Percentiles rank a stretch among this genome's conserved stretches.
These are phyloP conservation scores for Malbranchea cinnamomea DNA, from an alignment of 2,329 filamentous ascomycete genomes.

Conservation along the genomic window DNA sequence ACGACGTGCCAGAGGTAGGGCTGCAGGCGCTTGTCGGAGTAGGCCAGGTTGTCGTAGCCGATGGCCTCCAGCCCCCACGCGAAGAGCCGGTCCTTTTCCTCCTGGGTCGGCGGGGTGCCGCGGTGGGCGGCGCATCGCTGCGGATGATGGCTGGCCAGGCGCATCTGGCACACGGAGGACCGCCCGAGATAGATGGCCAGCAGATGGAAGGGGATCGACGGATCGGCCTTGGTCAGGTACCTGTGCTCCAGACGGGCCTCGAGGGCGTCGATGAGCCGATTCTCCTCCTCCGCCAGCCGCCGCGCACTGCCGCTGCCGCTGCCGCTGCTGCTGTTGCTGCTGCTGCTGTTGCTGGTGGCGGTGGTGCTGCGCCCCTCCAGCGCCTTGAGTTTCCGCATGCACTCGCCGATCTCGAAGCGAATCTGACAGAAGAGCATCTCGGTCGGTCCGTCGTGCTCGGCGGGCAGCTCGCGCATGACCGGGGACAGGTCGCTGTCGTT, in stretches of 20 bases:
- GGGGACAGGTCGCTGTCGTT: slow-evolving; percentile 27
- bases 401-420: slow-evolving; percentile 28
- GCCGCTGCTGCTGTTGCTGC: slow-evolving; percentile 1
- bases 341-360: background rate
- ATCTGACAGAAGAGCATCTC: slow-evolving; percentile 31
- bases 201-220: slow-evolving; percentile 24
- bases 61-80: slow-evolving; percentile 22
- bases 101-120: slow-evolving; percentile 14
- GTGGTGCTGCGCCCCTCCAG: background rate
- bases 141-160: slow-evolving; percentile 23
- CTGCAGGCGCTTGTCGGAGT: slow-evolving; percentile 22
- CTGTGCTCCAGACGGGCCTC: slow-evolving; percentile 18
- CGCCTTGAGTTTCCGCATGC: slow-evolving; percentile 20
- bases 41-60: slow-evolving; percentile 26
- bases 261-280: slow-evolving; percentile 14
- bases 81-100: slow-evolving; percentile 24
- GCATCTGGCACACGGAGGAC: slow-evolving; percentile 23
- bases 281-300: slow-evolving; percentile 9
- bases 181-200: slow-evolving; percentile 25
- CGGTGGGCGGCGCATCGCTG: slow-evolving; percentile 15
- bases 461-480: slow-evolving; percentile 24
- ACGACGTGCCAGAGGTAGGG: slow-evolving; percentile 30
- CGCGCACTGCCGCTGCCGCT: background rate
- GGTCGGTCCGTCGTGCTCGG: slow-evolving; percentile 18
- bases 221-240: slow-evolving; percentile 22